Percentiles rank a stretch among this genome's conserved stretches.
Evolutionary conservation across 1,139 yeast species (phyloP).

Genomic region (Pichia terricola): DNA sequence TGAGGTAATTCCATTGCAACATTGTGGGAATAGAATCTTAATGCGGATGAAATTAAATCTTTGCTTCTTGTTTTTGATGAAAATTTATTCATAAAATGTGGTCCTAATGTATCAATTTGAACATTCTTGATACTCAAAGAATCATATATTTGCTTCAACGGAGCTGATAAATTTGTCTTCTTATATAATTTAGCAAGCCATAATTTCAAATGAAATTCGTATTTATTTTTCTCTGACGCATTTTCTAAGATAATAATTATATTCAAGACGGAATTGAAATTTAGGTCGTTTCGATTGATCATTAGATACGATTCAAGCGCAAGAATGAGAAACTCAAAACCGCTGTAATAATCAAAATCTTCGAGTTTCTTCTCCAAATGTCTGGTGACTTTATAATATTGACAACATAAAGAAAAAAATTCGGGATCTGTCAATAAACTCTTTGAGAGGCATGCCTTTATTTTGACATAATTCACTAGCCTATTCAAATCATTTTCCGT

Average conservation of each 20-base stretch:
- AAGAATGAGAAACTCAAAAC: constrained; percentile 53
- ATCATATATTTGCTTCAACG: constrained; percentile 43
- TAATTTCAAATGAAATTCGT: constrained; percentile 56
- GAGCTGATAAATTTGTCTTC: constrained; percentile 43
- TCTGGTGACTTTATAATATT: constrained; percentile 16
- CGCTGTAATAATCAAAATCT: constrained; percentile 54
- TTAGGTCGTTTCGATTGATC: constrained; percentile 6
- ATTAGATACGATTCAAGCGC: constrained; percentile 29
- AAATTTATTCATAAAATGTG: constrained; percentile 41
- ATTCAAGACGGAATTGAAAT: constrained; percentile 21
- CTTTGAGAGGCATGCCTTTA: constrained; percentile 25
- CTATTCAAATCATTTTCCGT: constrained; percentile 29
- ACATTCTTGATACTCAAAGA: constrained; percentile 59
- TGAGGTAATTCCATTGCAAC: constrained; percentile 41
- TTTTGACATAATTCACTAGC: constrained; percentile 43
- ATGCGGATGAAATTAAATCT: constrained; percentile 17
- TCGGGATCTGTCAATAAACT: constrained; percentile 10
- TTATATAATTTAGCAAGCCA: constrained; percentile 66
- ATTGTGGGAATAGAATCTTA: constrained; percentile 38
- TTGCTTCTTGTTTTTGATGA: constrained; percentile 27
- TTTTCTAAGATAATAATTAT: constrained; percentile 39
- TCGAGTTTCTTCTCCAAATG: constrained; percentile 29
- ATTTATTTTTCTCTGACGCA: constrained; percentile 40
- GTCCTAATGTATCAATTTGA: constrained; percentile 69
- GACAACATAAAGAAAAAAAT: constrained; percentile 16